A percentile compares a stretch with the other conserved stretches of the same genome.
Evolutionary conservation across 2,329 filamentous ascomycete genomes (phyloP).

Genomic region (Cytospora chrysosperma): DNA sequence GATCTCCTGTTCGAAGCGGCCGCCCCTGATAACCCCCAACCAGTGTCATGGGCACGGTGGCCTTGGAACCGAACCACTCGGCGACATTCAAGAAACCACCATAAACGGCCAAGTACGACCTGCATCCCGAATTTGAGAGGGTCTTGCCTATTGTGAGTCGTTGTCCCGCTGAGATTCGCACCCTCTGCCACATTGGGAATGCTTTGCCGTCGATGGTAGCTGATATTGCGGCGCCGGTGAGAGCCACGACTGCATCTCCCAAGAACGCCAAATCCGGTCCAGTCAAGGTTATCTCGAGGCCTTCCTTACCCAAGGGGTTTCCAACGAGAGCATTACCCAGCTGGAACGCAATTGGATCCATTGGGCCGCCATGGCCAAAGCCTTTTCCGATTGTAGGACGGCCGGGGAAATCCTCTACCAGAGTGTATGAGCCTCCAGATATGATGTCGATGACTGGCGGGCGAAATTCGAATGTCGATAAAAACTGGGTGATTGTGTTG

Average conservation of each 20-base stretch:
- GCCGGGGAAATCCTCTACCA: constrained; percentile 59
- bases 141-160: constrained; percentile 55
- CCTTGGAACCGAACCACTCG: constrained; percentile 57
- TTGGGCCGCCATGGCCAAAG: constrained; percentile 59
- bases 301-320: constrained; percentile 51
- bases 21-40: constrained; percentile 60
- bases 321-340: constrained; percentile 61
- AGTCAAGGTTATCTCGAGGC: constrained; percentile 58
- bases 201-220: constrained; percentile 48
- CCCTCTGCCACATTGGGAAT: constrained; percentile 54
- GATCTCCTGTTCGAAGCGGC: constrained; percentile 51
- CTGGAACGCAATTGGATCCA: constrained; percentile 58
- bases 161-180: constrained; percentile 45
- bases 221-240: constrained; percentile 56
- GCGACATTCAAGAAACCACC: constrained; percentile 40
- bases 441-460: constrained; percentile 56
- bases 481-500: constrained; percentile 56
- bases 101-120: constrained; percentile 58
- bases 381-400: constrained; percentile 56
- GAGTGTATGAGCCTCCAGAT: constrained; percentile 54
- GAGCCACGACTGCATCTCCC: constrained; percentile 51
- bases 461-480: constrained; percentile 49
- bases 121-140: constrained; percentile 46
- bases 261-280: constrained; percentile 60
- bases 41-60: constrained; percentile 53